Conservation (phyloP, 805 yeast species). For the Zygotorulaspora sp. region DNA sequence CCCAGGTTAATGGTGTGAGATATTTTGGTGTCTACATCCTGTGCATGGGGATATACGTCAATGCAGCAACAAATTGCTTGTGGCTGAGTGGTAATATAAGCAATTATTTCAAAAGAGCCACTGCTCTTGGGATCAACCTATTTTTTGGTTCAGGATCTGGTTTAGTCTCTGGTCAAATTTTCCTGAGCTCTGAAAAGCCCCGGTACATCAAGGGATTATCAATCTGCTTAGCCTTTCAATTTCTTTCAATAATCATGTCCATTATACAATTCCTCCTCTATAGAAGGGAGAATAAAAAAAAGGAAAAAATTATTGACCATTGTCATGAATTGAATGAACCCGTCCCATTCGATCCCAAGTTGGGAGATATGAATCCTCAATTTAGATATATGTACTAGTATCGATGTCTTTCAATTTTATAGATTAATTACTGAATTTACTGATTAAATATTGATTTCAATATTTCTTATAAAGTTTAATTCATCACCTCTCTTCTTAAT, state of each 20-base stretch:
- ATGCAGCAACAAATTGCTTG: conserved; percentile 38
- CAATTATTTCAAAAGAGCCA: conserved; percentile 40
- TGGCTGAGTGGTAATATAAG: conserved; percentile 41
- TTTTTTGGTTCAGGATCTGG: conserved; percentile 38
- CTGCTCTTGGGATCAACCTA: conserved; percentile 38
- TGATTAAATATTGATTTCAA: background rate
- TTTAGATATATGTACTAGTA: conserved; percentile 44
- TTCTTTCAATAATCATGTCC: conserved; percentile 38
- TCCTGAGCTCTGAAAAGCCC: conserved; percentile 38
- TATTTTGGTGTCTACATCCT: conserved; percentile 39
- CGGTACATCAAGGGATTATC: conserved; percentile 39
- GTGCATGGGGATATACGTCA: conserved; percentile 39
- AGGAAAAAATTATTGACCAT: conserved; percentile 31
- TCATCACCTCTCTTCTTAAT: background rate
- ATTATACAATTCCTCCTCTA: conserved; percentile 34
- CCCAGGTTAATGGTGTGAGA: conserved; percentile 35
- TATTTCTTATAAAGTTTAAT: background rate
- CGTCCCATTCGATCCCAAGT: conserved; percentile 33
- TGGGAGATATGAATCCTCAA: conserved; percentile 41
- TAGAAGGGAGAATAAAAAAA: conserved; percentile 37
- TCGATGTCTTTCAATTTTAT: conserved; percentile 1
- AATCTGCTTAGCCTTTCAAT: conserved; percentile 42
- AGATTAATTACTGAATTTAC: conserved; percentile 1
- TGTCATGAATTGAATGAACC: conserved; percentile 35
- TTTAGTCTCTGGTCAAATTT: conserved; percentile 38